Evolutionary conservation across 768 basidiomycete species (phyloP), one percentile per base, ranked within the genome.

Genomic region (Hydnomerulius pinastri): DNA sequence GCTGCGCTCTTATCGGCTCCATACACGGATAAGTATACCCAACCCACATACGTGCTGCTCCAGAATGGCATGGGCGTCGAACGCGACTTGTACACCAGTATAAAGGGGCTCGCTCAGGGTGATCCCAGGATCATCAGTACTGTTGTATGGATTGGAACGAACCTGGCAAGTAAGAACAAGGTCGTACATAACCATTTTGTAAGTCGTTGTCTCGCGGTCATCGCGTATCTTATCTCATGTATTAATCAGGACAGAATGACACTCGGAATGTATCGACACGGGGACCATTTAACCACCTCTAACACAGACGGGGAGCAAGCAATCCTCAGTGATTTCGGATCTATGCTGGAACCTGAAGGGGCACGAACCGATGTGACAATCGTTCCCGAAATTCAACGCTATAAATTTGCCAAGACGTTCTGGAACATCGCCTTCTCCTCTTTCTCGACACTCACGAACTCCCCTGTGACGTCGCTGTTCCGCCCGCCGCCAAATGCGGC

Each of bases 11-110:
- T 90, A 38, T 73, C 74, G 3, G 36, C 68, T 1, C 68, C 76
- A 20, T 81, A 83, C 68, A 58, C 70, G 41, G 72, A 77, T 27
- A 60, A 59, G 38, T 70, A 74, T 53, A 55, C 72, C 4, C 81
- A 84, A 57, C 84, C 84, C 1, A 78, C 75, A 1, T 84, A 83
- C 59, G 80, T 84, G 2, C 62, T 87, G 11, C 56, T 86, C 41
- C 83, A 90, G 72, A 91, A 91, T 62, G 87, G 88, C 6, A 68
- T 92, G 4, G 81, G 80, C 30, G 30, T 54, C 36, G 89, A 90
- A 61, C 71, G 66, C 28, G 86, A 86, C 48, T 71, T 89, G 18
- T 86, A 87, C 61, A 58, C 77, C 9, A 75, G 82, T 2, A 48
- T 82, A 10, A 71, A 70, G 50, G 53, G 61, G 8, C 65, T 81